Conservation (phyloP, 345 rosid species). For the Linum usitatissimum region DNA sequence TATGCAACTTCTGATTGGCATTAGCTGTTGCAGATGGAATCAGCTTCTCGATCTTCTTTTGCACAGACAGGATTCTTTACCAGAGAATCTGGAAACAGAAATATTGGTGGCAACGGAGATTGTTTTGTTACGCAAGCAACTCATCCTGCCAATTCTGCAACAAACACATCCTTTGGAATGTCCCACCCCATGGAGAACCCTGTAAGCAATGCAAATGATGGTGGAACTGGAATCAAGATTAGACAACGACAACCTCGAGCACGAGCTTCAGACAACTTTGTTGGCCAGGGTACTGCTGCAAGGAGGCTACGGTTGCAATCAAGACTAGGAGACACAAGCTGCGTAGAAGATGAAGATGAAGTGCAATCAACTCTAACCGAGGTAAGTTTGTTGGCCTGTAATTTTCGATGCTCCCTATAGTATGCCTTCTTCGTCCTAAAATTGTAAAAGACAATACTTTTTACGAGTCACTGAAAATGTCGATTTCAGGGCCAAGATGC, state of each 20-base stretch:
- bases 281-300: constrained; percentile 48
- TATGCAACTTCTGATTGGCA: constrained; percentile 12
- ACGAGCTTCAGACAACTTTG: constrained; percentile 18
- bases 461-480: neutral
- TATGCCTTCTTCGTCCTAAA: too few species aligned
- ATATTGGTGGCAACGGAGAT: constrained; percentile 12
- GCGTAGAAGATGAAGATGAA: constrained; percentile 32
- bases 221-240: constrained; percentile 38
- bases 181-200: constrained; percentile 25
- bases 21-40: constrained; percentile 27
- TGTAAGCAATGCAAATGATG: constrained; percentile 19
- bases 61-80: constrained; percentile 17
- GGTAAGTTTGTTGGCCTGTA: constrained; percentile 25
- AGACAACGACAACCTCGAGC: constrained; percentile 34
- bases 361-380: constrained; percentile 28
- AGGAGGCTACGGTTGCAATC: constrained; percentile 50
- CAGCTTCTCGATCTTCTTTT: constrained; percentile 22
- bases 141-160: constrained; percentile 24
- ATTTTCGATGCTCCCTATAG: neutral
- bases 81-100: constrained; percentile 16
- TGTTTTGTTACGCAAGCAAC: constrained; percentile 24
- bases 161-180: constrained; percentile 26
- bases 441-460: neutral
- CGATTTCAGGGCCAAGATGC: constrained; percentile 22
- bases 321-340: constrained; percentile 9